A percentile compares a stretch with the other conserved stretches of the same genome.
phyloP scores from a whole-genome alignment of 2,329 filamentous ascomycete genomes.

The Alternaria panax region DNA sequence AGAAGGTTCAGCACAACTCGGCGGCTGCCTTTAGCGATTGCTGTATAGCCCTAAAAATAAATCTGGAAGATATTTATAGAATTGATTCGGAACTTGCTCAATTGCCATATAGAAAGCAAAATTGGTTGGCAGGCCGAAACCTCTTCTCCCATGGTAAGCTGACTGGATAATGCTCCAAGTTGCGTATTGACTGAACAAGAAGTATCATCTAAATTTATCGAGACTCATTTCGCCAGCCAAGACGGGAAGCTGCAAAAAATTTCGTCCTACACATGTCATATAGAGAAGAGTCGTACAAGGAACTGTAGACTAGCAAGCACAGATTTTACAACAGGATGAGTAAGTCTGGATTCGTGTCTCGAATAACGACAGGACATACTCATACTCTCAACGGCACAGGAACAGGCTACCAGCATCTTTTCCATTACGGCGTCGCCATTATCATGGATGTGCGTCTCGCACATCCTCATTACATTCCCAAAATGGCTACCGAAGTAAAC shows the following conservation, averaged over 20 bases:
- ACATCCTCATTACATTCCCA: no score
- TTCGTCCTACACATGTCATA: neutral
- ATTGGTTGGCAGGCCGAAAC: neutral
- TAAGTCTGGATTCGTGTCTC: neutral
- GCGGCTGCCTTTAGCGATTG: neutral
- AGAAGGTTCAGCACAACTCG: neutral
- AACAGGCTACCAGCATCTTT: no score
- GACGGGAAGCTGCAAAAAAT: neutral
- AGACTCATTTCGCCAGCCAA: neutral
- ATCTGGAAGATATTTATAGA: neutral
- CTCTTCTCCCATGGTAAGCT: neutral
- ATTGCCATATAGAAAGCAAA: neutral
- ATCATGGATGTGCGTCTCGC: no score
- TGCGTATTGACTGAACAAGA: neutral
- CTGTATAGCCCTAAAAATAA: neutral
- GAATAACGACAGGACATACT: neutral
- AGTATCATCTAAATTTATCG: neutral
- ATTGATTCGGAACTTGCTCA: neutral
- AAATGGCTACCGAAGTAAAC: no score
- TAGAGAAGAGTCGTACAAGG: neutral
- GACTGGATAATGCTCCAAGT: neutral
- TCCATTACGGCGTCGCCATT: no score
- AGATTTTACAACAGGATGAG: neutral
- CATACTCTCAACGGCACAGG: no score
- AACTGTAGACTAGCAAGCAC: neutral